These are phyloP conservation scores for Phycomyces nitens DNA, from an alignment of 192 early-diverging fungal species.

Conservation along the genomic window DNA sequence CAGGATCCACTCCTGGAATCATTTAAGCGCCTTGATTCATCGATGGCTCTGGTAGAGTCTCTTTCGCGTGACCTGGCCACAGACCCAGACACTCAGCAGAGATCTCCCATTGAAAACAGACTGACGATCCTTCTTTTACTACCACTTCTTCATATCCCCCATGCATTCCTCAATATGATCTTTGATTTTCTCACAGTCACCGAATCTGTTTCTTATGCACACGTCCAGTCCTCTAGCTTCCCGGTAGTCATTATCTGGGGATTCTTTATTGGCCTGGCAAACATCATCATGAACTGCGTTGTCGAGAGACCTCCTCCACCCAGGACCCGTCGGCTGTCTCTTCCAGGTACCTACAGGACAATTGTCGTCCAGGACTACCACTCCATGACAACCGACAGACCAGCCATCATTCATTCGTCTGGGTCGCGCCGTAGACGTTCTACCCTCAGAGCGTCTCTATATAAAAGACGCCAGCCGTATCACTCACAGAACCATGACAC, in stretches of 20 bases:
- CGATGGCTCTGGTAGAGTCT: slow-evolving; percentile 29
- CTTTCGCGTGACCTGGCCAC: slow-evolving; percentile 29
- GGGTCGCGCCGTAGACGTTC: not conserved
- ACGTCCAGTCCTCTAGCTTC: slow-evolving; percentile 2
- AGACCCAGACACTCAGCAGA: not conserved
- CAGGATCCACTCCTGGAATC: slow-evolving; percentile 22
- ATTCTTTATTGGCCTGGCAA: slow-evolving; percentile 2
- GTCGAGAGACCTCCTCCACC: not conserved
- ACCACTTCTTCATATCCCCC: slow-evolving; percentile 18
- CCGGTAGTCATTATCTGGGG: slow-evolving; percentile 11
- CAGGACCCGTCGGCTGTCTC: slow-evolving; percentile 3
- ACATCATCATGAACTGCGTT: slow-evolving; percentile 9
- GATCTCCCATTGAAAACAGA: not conserved
- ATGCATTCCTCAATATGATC: slow-evolving; percentile 15
- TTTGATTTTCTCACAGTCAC: slow-evolving; percentile 12
- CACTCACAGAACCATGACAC: not conserved
- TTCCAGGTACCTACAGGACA: slow-evolving; percentile 8
- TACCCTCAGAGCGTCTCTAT: not conserved
- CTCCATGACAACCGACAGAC: not conserved
- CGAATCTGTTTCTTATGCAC: not conserved
- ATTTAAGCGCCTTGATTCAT: slow-evolving; percentile 27
- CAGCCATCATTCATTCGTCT: too few species aligned
- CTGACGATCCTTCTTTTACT: slow-evolving; percentile 10
- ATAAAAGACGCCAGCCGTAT: not conserved
- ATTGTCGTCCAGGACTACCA: not conserved